These are phyloP conservation scores for Sindora glabra DNA, from an alignment of 306 rosid species.

Conservation along the genomic window DNA sequence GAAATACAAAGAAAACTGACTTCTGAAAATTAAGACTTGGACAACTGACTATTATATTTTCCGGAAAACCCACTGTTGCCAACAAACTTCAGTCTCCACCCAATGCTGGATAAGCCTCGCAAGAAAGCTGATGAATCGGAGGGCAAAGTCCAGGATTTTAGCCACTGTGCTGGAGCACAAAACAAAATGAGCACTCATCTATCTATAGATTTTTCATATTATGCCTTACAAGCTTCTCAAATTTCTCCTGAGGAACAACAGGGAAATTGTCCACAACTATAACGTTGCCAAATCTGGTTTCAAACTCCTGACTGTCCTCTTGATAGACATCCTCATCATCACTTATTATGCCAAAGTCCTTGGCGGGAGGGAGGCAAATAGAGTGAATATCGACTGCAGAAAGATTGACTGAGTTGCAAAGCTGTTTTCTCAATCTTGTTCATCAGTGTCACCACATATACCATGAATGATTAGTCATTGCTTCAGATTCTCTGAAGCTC, in stretches of 20 bases:
- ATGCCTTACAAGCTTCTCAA: constrained; percentile 58
- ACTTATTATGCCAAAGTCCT: constrained; percentile 34
- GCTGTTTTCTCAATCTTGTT: constrained; percentile 35
- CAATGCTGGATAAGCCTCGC: too few species aligned
- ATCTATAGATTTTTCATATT: constrained; percentile 50
- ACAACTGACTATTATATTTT: too few species aligned
- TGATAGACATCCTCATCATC: constrained; percentile 46
- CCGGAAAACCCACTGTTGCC: too few species aligned
- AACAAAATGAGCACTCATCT: too few species aligned
- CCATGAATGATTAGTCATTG: constrained; percentile 19
- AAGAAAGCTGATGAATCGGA: too few species aligned
- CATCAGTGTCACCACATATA: constrained; percentile 31
- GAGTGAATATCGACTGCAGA: constrained; percentile 27
- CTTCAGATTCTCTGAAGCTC: not conserved
- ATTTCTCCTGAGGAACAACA: constrained; percentile 51
- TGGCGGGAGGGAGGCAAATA: constrained; percentile 41
- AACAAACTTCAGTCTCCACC: too few species aligned
- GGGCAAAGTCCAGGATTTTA: too few species aligned
- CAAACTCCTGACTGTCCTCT: constrained; percentile 40
- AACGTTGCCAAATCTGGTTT: constrained; percentile 46
- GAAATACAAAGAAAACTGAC: too few species aligned
- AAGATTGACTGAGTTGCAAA: constrained; percentile 34
- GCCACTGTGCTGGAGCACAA: too few species aligned
- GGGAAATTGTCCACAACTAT: constrained; percentile 62
- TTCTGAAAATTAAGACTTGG: too few species aligned